These are phyloP conservation scores for Rosa hybrid DNA, from an alignment of 331 rosid genomes.

Conservation along the genomic window DNA sequence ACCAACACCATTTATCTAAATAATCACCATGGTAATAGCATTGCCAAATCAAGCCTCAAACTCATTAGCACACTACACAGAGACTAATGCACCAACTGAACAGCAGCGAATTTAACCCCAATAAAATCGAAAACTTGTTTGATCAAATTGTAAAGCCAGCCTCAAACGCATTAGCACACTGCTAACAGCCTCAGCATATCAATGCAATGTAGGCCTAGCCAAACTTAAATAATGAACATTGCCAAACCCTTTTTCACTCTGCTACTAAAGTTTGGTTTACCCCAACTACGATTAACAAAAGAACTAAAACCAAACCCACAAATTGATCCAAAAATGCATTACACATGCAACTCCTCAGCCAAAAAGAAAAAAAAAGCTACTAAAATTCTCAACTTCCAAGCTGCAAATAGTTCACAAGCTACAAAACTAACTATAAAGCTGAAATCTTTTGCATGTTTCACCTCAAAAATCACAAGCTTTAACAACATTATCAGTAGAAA, in stretches of 20 bases:
- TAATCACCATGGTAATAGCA: no score
- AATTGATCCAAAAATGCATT: neutral
- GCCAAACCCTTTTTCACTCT: neutral
- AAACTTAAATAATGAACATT: neutral
- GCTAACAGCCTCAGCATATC: neutral
- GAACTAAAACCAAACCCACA: neutral
- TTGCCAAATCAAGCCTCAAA: neutral
- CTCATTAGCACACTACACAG: neutral
- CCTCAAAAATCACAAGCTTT: neutral
- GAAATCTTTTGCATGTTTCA: neutral
- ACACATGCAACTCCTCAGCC: neutral
- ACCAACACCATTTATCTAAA: no score
- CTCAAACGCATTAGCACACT: no score
- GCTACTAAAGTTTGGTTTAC: no score
- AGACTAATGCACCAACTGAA: neutral
- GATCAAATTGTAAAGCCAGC: no score
- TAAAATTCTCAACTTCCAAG: neutral
- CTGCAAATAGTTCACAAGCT: neutral
- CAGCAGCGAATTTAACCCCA: neutral
- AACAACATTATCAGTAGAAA: neutral
- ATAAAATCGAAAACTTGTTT: neutral
- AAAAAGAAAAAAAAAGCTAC: neutral
- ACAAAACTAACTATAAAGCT: neutral
- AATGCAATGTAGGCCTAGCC: neutral
- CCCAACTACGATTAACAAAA: neutral